Evolutionary conservation across 2,329 filamentous ascomycete genomes (phyloP), one percentile per base, ranked within the genome.

Genomic region (Pestalotiopsis fici): DNA sequence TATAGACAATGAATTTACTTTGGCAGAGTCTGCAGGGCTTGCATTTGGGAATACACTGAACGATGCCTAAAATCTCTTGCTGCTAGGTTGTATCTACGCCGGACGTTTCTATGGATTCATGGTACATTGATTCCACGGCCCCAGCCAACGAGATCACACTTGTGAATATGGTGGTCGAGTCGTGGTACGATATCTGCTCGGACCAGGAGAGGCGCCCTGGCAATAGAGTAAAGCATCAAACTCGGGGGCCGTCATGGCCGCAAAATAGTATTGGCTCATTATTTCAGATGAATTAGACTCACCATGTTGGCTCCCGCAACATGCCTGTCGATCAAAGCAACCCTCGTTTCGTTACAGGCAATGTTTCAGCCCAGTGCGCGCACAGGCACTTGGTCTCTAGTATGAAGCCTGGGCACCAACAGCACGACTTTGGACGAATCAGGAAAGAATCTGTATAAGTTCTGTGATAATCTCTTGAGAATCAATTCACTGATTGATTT

Each of bases 301-400:
- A 11, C 18, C 11, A 18, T 13, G 55, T 7, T 31, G 9, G 47
- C 47, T 54, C 7, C 47, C 47, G 18, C 18, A 23, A 23, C 11
- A 13, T 35, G 31, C 0, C 18, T 31, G 55, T 57, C 27, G 23
- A 57, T 57, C 55, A 31, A 15, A 57, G 55, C 43, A 7, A 50
- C 3, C 55, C 23, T 31, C 27, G 55, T 57, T 57, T 57, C 31
- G 57, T 27, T 2, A 35, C 57, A 35, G 5, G 18, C 12, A 21
- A 60, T 60, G 57, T 60, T 60, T 60, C 57, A 28, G 57, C 57
- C 31, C 15, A 60, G 57, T 31, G n/a, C 28, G 57, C 31, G 57
- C 57, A 60, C 57, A 60, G 57, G 57, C 57, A 21, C 57, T 50
- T 60, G 31, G 11, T 35, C 31, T 27, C 18, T 37, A 6, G n/a